Base-by-base conservation (phyloP, 345 rosid species). In the Eucalyptus curtisii region DNA sequence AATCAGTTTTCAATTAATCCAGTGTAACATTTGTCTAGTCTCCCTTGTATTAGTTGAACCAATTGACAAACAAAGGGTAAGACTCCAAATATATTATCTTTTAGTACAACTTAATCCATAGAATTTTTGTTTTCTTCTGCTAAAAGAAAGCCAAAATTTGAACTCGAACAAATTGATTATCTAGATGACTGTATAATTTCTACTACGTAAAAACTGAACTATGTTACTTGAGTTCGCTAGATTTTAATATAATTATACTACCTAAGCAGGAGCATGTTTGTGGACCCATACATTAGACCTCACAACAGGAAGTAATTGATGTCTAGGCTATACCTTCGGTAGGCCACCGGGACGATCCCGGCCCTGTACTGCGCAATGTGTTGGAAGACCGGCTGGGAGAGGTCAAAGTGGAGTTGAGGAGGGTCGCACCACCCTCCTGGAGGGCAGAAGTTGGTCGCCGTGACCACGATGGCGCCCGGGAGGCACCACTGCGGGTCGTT, bases 381-480 rank as follows among this genome's bases (percentile, higher is more conserved):
- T 79, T 96, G 94, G 90, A 93, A 96, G 68, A 95, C 90, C 2
- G 98, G 98, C 90, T 96, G 98, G 88, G 98, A 96, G 88, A 96
- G 95, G 86, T 96, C 98, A 40, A 96, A 96, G 89, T 96, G 98
- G 87, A 89, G 96, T 87, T 94, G 93, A 5, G 97, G 96, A 91
- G 97, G 95, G 92, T 96, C 96, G 61, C 98, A 96, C 92, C 95
- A 95, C 59, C 98, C 98, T 19, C 98, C 97, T n/a, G 98, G 97
- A 42, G 97, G 98, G 92, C 98, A 96, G 89, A 96, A 96, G 90
- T 96, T 96, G 64, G 98, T 96, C 57, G 98, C 97, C 13, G 98
- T 96, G 93, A 96, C 96, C 30, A 94, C 88, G 66, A 96, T 94
- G 89, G 95, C 81, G 88, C 97, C 96, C 25, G 88, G 93, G 27